phyloP scores from a whole-genome alignment of 805 yeast species.

The Ogataea trehaloabstinens region DNA sequence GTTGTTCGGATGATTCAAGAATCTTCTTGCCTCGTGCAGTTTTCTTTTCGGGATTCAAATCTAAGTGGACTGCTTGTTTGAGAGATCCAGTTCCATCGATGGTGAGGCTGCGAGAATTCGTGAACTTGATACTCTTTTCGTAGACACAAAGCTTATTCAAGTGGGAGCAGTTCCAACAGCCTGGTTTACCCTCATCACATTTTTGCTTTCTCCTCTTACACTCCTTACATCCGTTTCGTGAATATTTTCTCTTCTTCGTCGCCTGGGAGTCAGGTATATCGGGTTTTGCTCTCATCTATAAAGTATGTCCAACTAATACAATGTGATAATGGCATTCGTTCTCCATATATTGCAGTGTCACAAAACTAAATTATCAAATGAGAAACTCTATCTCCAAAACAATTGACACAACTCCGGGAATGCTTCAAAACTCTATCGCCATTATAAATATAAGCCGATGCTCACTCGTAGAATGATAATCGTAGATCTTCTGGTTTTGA shows the following conservation, averaged over 20 bases:
- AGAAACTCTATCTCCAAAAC: no score
- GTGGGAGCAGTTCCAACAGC: constrained; percentile 40
- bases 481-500: no score
- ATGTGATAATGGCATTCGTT: no score
- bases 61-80: constrained; percentile 10
- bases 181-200: constrained; percentile 40
- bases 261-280: no score
- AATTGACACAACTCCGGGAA: no score
- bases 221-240: constrained; percentile 44
- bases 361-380: no score
- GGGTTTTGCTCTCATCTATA: neutral
- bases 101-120: constrained; percentile 30
- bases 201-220: constrained; percentile 44
- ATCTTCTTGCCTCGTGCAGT: constrained; percentile 2
- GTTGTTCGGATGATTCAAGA: neutral
- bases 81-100: constrained; percentile 8
- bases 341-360: no score
- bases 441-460: no score
- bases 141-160: constrained; percentile 38
- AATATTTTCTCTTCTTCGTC: constrained; percentile 39
- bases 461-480: no score
- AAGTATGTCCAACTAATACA: no score
- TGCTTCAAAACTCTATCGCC: no score
- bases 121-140: constrained; percentile 33
- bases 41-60: constrained; percentile 16